A percentile compares a stretch with the other conserved stretches of the same genome.
Evolutionary conservation across 768 basidiomycete species (phyloP).

Genomic region (Sporobolomyces phaffii): DNA sequence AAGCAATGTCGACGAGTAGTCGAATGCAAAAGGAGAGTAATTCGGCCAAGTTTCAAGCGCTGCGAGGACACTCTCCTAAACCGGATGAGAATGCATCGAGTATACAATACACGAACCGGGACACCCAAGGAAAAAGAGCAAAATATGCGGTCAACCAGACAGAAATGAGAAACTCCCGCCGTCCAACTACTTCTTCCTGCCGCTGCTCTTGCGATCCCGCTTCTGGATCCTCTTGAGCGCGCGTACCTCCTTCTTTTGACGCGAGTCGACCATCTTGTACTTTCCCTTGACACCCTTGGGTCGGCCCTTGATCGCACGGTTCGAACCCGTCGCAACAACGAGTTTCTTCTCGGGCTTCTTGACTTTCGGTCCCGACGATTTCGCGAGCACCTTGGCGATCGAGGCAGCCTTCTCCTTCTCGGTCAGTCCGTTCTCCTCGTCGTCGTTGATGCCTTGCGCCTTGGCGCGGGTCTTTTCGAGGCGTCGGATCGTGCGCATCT

Average conservation of each 20-base stretch:
- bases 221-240: conserved; percentile 76
- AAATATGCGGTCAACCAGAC: too few species aligned
- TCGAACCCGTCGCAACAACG: conserved; percentile 83
- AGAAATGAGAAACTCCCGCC: neutral
- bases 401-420: conserved; percentile 90
- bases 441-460: conserved; percentile 84
- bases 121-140: neutral
- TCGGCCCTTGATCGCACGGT: conserved; percentile 82
- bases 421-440: conserved; percentile 67
- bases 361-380: conserved; percentile 49
- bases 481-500: conserved; percentile 73
- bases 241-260: conserved; percentile 56
- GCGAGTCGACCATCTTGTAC: conserved; percentile 53
- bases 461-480: conserved; percentile 92
- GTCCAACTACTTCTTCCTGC: conserved; percentile 18
- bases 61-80: too few species aligned
- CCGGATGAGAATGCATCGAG: too few species aligned
- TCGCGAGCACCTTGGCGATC: conserved; percentile 74
- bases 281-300: conserved; percentile 94
- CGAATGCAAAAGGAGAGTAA: too few species aligned
- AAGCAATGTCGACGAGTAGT: too few species aligned
- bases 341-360: conserved; percentile 57
- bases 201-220: conserved; percentile 53
- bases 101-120: too few species aligned
- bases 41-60: too few species aligned